Base-by-base conservation (phyloP, 148 eudicot genomes). In the Arbutus unedo region DNA sequence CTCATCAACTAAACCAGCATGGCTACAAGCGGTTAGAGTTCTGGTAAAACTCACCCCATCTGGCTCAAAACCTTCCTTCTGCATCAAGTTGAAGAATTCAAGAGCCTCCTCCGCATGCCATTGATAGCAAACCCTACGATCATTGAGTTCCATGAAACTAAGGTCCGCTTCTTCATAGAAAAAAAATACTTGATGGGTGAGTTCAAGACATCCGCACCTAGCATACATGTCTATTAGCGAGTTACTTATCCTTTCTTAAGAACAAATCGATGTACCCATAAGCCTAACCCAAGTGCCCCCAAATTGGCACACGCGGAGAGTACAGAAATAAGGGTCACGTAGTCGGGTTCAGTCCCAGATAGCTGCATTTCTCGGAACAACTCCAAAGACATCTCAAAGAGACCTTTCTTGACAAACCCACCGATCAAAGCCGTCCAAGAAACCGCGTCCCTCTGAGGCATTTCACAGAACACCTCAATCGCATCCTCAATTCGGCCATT, bases 91-190 rank as follows among this genome's bases (percentile, higher is more conserved):
- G 45, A 90, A 91, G 73, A 82, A 76, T 15, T 6, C 44, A 16
- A 91, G 78, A 4, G 92, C 92, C 74, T 88, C 89, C 41, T 88
- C 85, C 3, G 79, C 88, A 72, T 84, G 78, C 10, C 93, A 74
- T 90, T 90, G 9, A 87, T 80, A 13, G 92, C 90, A 78, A 85
- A 87, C 5, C 93, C 91, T 75, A 87, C 84, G 49, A 90, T 87
- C 59, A 90, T 82, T 0, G 91, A 90, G 62, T 90, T 91, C 93
- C 93, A 91, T 3, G 92, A 91, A 16, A 91, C 92, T n/a, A 87
- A 74, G 67, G 56, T 90, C 49, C 64, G 84, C 50, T 47, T 51
- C 50, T 82, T 81, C 92, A 91, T 89, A 8, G 84, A 81, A 41
- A 87, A 87, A 75, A 18, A 88, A 91, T 15, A 90, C 72, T 68